Percentiles rank a stretch among this genome's conserved stretches.
These are phyloP conservation scores for Lipomyces orientalis DNA, from an alignment of 805 yeast genomes.

Conservation along the genomic window DNA sequence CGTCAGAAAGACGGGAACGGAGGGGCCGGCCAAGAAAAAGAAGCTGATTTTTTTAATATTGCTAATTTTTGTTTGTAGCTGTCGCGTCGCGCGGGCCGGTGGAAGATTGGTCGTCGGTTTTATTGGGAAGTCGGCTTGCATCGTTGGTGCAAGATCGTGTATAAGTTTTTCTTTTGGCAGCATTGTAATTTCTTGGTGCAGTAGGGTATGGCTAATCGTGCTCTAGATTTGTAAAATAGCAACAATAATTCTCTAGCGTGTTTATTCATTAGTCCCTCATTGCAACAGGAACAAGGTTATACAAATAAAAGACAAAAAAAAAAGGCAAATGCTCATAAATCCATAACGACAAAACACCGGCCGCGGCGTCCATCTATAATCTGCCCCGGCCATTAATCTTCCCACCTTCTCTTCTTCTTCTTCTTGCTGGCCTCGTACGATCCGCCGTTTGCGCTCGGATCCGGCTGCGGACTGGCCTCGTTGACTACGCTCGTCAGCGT, in stretches of 20 bases:
- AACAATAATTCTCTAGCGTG: background rate
- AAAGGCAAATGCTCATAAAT: background rate
- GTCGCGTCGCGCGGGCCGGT: background rate
- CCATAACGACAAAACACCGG: background rate
- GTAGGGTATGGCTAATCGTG: background rate
- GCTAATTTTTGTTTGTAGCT: too few relatives aligned
- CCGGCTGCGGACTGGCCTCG: constrained; percentile 59
- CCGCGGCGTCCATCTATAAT: background rate
- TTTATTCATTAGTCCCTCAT: background rate
- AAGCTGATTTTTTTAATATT: too few relatives aligned
- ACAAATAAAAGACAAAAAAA: background rate
- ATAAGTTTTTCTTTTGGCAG: background rate
- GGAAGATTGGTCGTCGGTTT: background rate
- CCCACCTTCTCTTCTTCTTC: constrained; percentile 23
- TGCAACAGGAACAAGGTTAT: too few relatives aligned
- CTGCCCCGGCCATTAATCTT: constrained; percentile 16
- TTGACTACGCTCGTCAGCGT: constrained; percentile 66
- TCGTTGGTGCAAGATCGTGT: background rate
- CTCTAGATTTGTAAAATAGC: background rate
- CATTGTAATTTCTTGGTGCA: background rate
- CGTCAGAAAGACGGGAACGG: too few relatives aligned
- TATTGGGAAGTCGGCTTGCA: background rate
- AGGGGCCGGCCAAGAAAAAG: too few relatives aligned
- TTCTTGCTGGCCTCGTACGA: constrained; percentile 10
- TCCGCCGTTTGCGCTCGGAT: constrained; percentile 25